Evolutionary conservation across 495 filamentous ascomycete genomes (phyloP).

Genomic region (Penicillium bovifimosum): DNA sequence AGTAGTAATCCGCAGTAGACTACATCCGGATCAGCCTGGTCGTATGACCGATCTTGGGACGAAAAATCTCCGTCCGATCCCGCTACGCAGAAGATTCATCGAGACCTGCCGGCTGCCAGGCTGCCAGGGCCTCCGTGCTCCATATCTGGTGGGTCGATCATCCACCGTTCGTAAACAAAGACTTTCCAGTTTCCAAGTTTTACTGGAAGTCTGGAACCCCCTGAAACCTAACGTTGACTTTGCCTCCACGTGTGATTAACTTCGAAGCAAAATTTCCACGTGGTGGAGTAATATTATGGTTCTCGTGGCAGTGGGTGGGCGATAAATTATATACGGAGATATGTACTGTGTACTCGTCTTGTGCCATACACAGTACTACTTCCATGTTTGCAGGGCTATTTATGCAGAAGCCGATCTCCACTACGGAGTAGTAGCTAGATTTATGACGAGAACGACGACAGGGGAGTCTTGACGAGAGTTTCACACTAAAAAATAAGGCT

Average conservation of each 20-base stretch:
- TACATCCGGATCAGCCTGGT: conserved; percentile 3
- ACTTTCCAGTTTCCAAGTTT: too few species aligned
- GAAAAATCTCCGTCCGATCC: conserved; percentile 6
- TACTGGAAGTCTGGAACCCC: too few species aligned
- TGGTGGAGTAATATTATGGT: too few species aligned
- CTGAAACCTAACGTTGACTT: neutral
- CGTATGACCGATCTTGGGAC: conserved; percentile 7
- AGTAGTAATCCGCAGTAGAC: too few species aligned
- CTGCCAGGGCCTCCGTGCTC: neutral
- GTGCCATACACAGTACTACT: neutral
- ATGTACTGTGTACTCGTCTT: neutral
- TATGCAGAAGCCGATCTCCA: conserved; percentile 1
- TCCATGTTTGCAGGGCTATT: neutral
- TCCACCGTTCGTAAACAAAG: too few species aligned
- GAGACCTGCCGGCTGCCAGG: neutral
- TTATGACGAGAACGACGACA: too few species aligned
- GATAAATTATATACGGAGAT: too few species aligned
- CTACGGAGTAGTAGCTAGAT: neutral
- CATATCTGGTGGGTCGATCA: neutral
- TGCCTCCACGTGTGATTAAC: neutral
- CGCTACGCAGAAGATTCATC: neutral
- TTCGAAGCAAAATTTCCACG: neutral
- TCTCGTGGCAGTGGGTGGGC: too few species aligned
- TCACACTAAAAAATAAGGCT: too few species aligned
- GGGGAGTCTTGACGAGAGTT: too few species aligned